Conservation (phyloP, 202 grass and related monocot genomes). For the Setaria italica region DNA sequence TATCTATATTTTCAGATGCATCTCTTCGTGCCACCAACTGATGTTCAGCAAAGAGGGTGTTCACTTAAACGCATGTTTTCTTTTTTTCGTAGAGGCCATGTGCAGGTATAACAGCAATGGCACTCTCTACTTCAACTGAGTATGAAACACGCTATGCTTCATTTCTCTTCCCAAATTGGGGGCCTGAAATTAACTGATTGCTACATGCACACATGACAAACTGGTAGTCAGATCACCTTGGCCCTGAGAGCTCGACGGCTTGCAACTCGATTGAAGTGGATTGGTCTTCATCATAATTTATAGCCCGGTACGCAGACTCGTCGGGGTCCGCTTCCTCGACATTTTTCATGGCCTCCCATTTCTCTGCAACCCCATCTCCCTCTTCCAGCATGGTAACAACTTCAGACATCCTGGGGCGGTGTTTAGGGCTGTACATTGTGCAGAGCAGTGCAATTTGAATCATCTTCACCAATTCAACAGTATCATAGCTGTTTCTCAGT, state of each 20-base stretch:
- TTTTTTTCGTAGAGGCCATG: not conserved
- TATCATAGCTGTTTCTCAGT: slow-evolving; percentile 51
- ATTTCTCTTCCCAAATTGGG: slow-evolving; percentile 9
- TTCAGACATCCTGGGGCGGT: slow-evolving; percentile 82
- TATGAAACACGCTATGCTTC: slow-evolving; percentile 27
- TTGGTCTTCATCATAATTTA: slow-evolving; percentile 34
- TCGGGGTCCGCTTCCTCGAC: not conserved
- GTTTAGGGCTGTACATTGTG: slow-evolving; percentile 59
- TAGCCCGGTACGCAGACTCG: slow-evolving; percentile 23
- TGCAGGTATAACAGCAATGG: no score
- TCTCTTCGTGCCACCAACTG: no score
- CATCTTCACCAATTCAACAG: slow-evolving; percentile 64
- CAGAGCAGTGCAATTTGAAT: slow-evolving; percentile 82
- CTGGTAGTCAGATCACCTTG: slow-evolving; percentile 51
- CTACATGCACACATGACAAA: slow-evolving; percentile 14
- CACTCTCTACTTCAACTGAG: not conserved
- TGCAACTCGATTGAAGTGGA: slow-evolving; percentile 55
- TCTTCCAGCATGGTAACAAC: slow-evolving; percentile 75
- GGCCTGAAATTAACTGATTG: not conserved
- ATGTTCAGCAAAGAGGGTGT: no score
- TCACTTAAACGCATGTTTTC: no score
- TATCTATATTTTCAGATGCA: not conserved
- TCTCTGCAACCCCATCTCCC: slow-evolving; percentile 62
- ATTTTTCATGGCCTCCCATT: slow-evolving; percentile 75
- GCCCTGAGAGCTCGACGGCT: slow-evolving; percentile 77